These are phyloP conservation scores for Raphidocelis subcapitata DNA, from an alignment of 139 green algal genomes.

Conservation along the genomic window DNA sequence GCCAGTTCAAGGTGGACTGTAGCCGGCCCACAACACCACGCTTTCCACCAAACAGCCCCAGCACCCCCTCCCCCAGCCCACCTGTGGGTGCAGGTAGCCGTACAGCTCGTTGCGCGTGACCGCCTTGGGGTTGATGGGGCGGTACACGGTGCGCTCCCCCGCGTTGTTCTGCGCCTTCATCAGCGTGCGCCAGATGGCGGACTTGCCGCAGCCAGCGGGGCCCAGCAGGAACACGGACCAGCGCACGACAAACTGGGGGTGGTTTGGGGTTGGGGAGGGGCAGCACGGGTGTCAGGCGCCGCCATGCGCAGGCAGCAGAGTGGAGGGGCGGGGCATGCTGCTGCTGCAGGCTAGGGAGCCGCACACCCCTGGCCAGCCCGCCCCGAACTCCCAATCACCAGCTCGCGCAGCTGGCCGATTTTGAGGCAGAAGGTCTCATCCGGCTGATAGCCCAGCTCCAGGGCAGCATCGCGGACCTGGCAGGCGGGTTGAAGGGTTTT, in stretches of 20 bases:
- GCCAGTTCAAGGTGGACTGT: too few relatives aligned
- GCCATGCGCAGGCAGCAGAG: background rate
- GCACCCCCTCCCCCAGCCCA: background rate
- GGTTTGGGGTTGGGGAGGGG: too few relatives aligned
- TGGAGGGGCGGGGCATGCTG: too few relatives aligned
- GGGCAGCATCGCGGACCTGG: slow-evolving; percentile 66
- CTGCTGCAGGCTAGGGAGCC: too few relatives aligned
- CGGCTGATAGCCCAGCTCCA: slow-evolving; percentile 82
- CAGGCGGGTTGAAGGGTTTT: too few relatives aligned
- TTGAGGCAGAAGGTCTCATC: slow-evolving; percentile 91
- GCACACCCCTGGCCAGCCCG: too few relatives aligned
- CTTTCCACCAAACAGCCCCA: too few relatives aligned
- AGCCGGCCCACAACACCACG: too few relatives aligned
- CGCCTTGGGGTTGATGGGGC: slow-evolving; percentile 86
- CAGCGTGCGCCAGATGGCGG: slow-evolving; percentile 88
- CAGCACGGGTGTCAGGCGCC: slow-evolving; percentile 45
- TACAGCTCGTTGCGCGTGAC: slow-evolving; percentile 95
- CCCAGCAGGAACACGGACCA: slow-evolving; percentile 95
- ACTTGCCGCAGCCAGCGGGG: slow-evolving; percentile 89
- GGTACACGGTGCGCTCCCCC: slow-evolving; percentile 71
- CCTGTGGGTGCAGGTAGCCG: slow-evolving; percentile 76
- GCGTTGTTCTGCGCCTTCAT: slow-evolving; percentile 74
- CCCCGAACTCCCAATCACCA: slow-evolving; percentile 28
- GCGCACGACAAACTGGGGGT: slow-evolving; percentile 74
- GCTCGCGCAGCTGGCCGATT: slow-evolving; percentile 81